A percentile compares a stretch with the other conserved stretches of the same genome.
phyloP scores from a whole-genome alignment of 345 rosid species.

The Corymbia maculata region DNA sequence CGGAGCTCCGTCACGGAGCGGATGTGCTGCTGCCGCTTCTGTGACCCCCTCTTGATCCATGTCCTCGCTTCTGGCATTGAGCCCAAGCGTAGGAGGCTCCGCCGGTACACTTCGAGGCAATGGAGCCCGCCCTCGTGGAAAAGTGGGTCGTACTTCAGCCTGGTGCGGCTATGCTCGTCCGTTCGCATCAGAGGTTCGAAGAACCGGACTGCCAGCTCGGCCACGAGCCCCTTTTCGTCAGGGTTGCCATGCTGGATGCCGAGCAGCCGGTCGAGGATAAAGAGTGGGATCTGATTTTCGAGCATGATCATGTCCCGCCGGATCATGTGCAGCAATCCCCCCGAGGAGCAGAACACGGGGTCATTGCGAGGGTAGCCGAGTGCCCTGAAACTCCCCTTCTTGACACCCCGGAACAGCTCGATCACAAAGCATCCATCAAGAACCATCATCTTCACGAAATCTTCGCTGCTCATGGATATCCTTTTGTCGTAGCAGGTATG shows the following conservation, averaged over 20 bases:
- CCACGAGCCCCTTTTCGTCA: constrained; percentile 44
- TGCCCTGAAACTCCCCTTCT: constrained; percentile 33
- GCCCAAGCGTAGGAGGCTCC: constrained; percentile 48
- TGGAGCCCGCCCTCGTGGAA: constrained; percentile 51
- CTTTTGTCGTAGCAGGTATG: constrained; percentile 54
- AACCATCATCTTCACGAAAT: constrained; percentile 68
- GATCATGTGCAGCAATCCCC: constrained; percentile 74
- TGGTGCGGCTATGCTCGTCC: background rate
- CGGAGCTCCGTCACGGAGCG: constrained; percentile 60
- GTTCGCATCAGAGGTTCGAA: constrained; percentile 40
- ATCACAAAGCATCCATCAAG: constrained; percentile 81
- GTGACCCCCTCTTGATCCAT: constrained; percentile 42
- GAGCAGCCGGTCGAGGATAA: constrained; percentile 51
- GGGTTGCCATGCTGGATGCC: constrained; percentile 49
- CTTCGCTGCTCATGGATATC: constrained; percentile 38
- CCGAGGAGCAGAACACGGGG: constrained; percentile 65
- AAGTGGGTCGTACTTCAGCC: constrained; percentile 53
- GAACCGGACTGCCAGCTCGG: constrained; percentile 46
- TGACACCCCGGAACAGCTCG: constrained; percentile 60
- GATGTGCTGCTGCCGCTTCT: constrained; percentile 50
- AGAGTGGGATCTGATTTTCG: constrained; percentile 71
- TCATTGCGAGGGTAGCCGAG: constrained; percentile 67
- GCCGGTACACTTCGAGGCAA: constrained; percentile 64
- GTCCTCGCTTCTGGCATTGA: constrained; percentile 23
- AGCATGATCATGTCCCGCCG: constrained; percentile 81